Evolutionary conservation across 2,329 filamentous ascomycete genomes (phyloP).

Genomic region (Rhinocladiella similis): DNA sequence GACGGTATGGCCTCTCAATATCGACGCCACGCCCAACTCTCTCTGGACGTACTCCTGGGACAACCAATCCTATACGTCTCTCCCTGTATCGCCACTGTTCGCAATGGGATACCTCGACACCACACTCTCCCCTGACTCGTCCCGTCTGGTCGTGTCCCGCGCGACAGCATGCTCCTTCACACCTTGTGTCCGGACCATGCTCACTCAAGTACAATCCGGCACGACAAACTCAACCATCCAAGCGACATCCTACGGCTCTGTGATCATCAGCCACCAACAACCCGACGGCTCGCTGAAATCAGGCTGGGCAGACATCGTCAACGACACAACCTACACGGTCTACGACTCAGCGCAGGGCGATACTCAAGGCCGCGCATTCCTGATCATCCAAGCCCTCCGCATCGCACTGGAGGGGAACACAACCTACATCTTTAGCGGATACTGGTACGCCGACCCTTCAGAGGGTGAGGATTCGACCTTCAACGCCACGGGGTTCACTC

Average conservation of each 20-base stretch:
- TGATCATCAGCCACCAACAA: not conserved
- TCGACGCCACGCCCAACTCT: conserved; percentile 11
- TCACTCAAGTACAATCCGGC: conserved; percentile 4
- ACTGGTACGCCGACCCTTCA: conserved; percentile 8
- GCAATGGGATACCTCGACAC: conserved; percentile 15
- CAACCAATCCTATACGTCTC: conserved; percentile 11
- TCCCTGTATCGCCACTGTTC: conserved; percentile 9
- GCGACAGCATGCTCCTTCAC: conserved; percentile 16
- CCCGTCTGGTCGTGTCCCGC: not conserved
- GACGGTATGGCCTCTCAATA: conserved; percentile 16
- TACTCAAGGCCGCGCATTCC: conserved; percentile 7
- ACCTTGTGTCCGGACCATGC: conserved; percentile 15
- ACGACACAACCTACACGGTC: conserved; percentile 37
- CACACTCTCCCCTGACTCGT: conserved; percentile 5
- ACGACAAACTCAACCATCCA: not conserved
- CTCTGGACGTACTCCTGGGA: conserved; percentile 11
- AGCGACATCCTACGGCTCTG: conserved; percentile 7
- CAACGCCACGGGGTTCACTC: conserved; percentile 8
- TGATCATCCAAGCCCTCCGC: conserved; percentile 15
- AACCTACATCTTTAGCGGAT: conserved; percentile 11
- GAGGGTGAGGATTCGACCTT: conserved; percentile 5
- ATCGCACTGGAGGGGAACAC: conserved; percentile 19
- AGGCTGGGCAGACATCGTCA: conserved; percentile 23
- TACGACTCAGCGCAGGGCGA: conserved; percentile 15
- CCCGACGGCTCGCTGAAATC: not conserved